Conservation (phyloP, 164 flowering plant genomes). For the Hamamelis virginiana region DNA sequence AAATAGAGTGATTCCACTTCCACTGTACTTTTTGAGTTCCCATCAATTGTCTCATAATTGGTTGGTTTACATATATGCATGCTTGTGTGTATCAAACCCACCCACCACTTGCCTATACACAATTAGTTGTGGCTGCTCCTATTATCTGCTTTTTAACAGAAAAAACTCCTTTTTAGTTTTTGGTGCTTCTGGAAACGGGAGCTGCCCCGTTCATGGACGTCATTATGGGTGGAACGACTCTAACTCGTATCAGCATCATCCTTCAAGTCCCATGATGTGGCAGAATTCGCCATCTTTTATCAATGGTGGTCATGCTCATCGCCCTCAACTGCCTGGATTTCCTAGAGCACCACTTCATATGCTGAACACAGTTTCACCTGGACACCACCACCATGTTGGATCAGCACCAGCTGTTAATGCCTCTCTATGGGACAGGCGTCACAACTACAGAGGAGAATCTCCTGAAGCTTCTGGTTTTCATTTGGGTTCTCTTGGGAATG, state of each 20-base stretch:
- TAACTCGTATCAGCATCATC: conserved; percentile 40
- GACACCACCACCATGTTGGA: conserved; percentile 24
- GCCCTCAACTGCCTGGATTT: conserved; percentile 40
- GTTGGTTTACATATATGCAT: too few relatives aligned
- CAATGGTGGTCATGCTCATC: conserved; percentile 46
- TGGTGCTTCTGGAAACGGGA: conserved; percentile 47
- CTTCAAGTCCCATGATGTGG: conserved; percentile 45
- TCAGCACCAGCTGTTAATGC: conserved; percentile 28
- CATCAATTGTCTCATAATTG: too few relatives aligned
- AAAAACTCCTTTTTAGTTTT: conserved; percentile 28
- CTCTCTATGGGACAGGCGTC: conserved; percentile 28
- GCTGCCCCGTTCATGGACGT: conserved; percentile 42
- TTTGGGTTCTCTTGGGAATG: conserved; percentile 22
- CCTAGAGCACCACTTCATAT: conserved; percentile 35
- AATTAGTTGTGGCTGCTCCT: neutral
- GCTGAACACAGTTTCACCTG: conserved; percentile 16
- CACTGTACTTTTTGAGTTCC: too few relatives aligned
- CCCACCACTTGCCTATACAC: neutral
- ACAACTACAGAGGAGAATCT: conserved; percentile 19
- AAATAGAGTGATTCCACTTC: too few relatives aligned
- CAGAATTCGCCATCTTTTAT: conserved; percentile 48
- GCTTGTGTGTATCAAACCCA: neutral
- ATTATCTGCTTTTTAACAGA: neutral
- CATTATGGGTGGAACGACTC: conserved; percentile 43
- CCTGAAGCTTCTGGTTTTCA: conserved; percentile 22